Evolutionary conservation across 2,329 filamentous ascomycete genomes (phyloP).

Genomic region (Elsinoe ampelina): DNA sequence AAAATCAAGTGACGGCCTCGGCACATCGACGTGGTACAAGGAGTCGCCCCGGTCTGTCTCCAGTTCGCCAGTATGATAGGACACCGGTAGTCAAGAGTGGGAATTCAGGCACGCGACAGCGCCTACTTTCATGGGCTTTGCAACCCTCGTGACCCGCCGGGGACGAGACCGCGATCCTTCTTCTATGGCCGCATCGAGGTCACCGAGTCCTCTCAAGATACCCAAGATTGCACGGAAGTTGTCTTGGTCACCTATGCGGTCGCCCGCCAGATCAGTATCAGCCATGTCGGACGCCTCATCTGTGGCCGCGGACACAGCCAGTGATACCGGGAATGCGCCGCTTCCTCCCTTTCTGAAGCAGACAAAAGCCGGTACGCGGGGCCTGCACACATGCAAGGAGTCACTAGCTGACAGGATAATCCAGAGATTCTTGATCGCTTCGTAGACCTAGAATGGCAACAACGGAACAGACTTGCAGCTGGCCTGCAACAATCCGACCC

Average conservation of each 20-base stretch:
- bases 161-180: slow-evolving; percentile 5
- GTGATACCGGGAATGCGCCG: slow-evolving; percentile 16
- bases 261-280: not conserved
- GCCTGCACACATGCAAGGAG: not conserved
- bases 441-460: slow-evolving; percentile 51
- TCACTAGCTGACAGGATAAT: too few relatives aligned
- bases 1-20: not conserved
- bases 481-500: slow-evolving; percentile 34
- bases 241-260: slow-evolving; percentile 13
- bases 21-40: not conserved
- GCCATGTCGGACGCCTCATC: slow-evolving; percentile 14
- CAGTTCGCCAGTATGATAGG: not conserved
- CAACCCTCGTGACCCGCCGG: slow-evolving; percentile 7
- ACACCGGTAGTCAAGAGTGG: not conserved
- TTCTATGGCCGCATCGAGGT: slow-evolving; percentile 10
- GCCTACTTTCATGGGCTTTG: slow-evolving; percentile 12
- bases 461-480: slow-evolving; percentile 45
- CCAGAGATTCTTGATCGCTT: slow-evolving; percentile 53
- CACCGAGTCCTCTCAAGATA: slow-evolving; percentile 13
- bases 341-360: slow-evolving; percentile 47
- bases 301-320: slow-evolving; percentile 13
- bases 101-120: slow-evolving; percentile 9
- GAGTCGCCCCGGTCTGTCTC: not conserved
- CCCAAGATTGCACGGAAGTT: slow-evolving; percentile 11
- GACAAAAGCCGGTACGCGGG: slow-evolving; percentile 38